Evolutionary conservation across 306 rosid species (phyloP).

Genomic region (Herpetospermum pedunculosum): DNA sequence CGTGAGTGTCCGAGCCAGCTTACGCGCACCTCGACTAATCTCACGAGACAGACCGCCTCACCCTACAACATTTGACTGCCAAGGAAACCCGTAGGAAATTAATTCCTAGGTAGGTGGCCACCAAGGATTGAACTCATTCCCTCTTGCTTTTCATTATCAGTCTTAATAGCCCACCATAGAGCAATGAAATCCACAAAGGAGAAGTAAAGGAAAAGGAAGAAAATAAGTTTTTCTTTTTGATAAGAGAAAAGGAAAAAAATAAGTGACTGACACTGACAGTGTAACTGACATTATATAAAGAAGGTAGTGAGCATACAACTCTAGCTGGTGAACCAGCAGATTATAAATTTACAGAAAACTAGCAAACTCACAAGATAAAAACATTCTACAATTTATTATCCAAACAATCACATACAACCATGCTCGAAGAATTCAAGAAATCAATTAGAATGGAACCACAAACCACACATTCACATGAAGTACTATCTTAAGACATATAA

Average conservation of each 20-base stretch:
- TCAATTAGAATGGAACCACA: neutral
- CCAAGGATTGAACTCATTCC: no score
- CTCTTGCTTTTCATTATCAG: neutral
- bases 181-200: neutral
- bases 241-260: no score
- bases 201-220: neutral
- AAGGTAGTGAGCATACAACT: neutral
- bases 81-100: no score
- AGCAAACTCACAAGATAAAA: neutral
- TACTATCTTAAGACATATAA: neutral
- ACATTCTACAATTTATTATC: neutral
- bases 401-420: neutral
- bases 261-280: neutral
- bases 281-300: neutral
- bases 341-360: neutral
- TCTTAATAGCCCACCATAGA: neutral
- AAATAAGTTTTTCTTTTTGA: no score
- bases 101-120: no score
- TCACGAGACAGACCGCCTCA: no score
- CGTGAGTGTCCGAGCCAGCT: no score
- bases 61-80: no score
- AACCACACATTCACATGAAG: neutral
- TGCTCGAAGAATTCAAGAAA: neutral
- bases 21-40: no score
- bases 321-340: neutral